Base-by-base conservation (phyloP, 805 yeast genomes). In the Myxozyma sirexii region DNA sequence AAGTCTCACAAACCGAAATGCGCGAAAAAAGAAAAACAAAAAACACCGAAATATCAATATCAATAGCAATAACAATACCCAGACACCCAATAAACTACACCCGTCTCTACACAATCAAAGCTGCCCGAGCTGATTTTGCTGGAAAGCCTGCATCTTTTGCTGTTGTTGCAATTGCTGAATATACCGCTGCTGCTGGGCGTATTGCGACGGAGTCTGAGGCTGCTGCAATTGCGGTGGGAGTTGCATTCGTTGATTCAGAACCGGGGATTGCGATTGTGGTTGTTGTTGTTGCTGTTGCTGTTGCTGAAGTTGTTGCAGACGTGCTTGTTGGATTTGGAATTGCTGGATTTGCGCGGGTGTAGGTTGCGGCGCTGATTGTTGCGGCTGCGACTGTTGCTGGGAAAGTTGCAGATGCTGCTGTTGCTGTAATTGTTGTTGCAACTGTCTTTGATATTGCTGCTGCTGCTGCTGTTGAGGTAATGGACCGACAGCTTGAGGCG, bases 381-480 rank as follows among this genome's bases (percentile, higher is more conserved):
- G 49, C 26, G 48, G 51, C n/a, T 41, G 59, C n/a, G 19, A 68
- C 50, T 41, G 66, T 56, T 29, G 69, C 53, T 50, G 68, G 41
- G 7, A 64, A 60, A 26, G 68, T 54, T 44, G 66, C 58, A 31
- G 68, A 58, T 41, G 60, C 21, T 37, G 55, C 19, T 39, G 61
- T 26, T 60, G 66, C 4, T 43, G 59, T 24, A 39, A 62, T 19
- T 59, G 69, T 47, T 63, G 67, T 42, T 57, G 70, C 8, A 51
- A 62, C 47, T 62, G 68, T 26, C 62, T 68, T 49, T 67, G 67
- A 19, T 60, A 57, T 46, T 60, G 59, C 42, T 63, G 63, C 50
- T 60, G 42, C 57, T 35, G 57, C 48, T 56, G 62, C 23, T 62
- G 48, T 21, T 51, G 62, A 8, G 41, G 57, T 13, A 23, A 42